Conservation (phyloP, 306 rosid genomes). For the Inga laurina region DNA sequence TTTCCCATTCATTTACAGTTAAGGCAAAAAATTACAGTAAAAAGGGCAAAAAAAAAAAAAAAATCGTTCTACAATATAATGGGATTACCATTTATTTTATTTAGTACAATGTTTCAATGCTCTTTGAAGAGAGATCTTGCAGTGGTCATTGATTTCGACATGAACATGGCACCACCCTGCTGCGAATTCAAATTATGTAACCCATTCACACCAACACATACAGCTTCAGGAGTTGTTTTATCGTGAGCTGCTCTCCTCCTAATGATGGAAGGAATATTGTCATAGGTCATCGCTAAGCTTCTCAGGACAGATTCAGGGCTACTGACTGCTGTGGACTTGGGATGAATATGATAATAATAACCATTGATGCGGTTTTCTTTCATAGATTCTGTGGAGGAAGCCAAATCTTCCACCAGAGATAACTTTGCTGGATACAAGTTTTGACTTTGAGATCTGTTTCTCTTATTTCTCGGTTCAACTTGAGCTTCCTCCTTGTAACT, state of each 20-base stretch:
- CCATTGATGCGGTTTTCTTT: slow-evolving; percentile 1
- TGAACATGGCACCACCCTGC: slow-evolving; percentile 25
- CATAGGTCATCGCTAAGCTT: slow-evolving; percentile 53
- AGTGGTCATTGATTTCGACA: slow-evolving; percentile 5
- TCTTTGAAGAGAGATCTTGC: slow-evolving; percentile 33
- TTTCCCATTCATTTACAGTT: no score
- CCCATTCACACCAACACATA: slow-evolving; percentile 5
- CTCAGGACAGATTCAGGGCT: slow-evolving; percentile 52
- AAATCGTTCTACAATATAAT: no score
- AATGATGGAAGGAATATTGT: slow-evolving; percentile 58
- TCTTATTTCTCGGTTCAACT: slow-evolving; percentile 15
- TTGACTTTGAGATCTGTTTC: background rate
- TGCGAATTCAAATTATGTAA: slow-evolving; percentile 12
- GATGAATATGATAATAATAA: slow-evolving; percentile 21
- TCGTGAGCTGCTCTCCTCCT: slow-evolving; percentile 48
- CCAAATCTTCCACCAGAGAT: background rate
- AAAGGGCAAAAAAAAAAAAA: no score
- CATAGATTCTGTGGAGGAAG: background rate
- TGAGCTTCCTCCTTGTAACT: slow-evolving; percentile 15
- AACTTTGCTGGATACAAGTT: background rate
- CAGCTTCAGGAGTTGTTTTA: slow-evolving; percentile 7
- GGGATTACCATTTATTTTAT: no score
- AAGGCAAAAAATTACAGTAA: no score
- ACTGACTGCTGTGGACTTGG: background rate
- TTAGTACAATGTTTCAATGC: slow-evolving; percentile 14